These are phyloP conservation scores for Hypoxylon sp. DNA, from an alignment of 2,329 filamentous ascomycete genomes.

Conservation along the genomic window DNA sequence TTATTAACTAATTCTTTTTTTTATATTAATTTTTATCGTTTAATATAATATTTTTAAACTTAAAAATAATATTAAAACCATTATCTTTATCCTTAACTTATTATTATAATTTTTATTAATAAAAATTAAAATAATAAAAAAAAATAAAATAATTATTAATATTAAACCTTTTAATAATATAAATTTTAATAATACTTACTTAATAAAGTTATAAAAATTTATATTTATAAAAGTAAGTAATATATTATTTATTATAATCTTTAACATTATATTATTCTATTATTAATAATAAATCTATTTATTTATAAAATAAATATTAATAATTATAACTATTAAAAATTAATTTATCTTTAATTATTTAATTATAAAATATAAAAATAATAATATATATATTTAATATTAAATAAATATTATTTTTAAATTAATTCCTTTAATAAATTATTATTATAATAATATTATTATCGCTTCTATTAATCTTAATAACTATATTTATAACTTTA, in stretches of 20 bases:
- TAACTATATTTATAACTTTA: too few species aligned
- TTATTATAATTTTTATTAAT: not conserved
- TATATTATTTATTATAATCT: too few species aligned
- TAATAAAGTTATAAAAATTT: too few species aligned
- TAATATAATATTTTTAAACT: not conserved
- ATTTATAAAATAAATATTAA: not conserved
- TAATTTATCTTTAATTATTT: too few species aligned
- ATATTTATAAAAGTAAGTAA: too few species aligned
- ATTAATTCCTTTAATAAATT: too few species aligned
- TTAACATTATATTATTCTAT: too few species aligned
- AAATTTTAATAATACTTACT: too few species aligned
- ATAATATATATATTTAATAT: too few species aligned
- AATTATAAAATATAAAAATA: too few species aligned
- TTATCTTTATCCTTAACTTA: not conserved
- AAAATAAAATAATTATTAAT: not conserved
- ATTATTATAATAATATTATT: too few species aligned
- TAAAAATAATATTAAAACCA: not conserved
- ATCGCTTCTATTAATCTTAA: not conserved
- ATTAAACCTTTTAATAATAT: not conserved
- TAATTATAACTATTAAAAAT: conserved; percentile 5
- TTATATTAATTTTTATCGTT: conserved; percentile 10
- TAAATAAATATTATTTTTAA: too few species aligned
- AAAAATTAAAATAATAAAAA: conserved; percentile 2
- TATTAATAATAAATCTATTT: conserved; percentile 7
- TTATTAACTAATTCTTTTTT: not conserved